Conservation (phyloP, 2,329 filamentous ascomycete species). For the Periconia digitata region DNA sequence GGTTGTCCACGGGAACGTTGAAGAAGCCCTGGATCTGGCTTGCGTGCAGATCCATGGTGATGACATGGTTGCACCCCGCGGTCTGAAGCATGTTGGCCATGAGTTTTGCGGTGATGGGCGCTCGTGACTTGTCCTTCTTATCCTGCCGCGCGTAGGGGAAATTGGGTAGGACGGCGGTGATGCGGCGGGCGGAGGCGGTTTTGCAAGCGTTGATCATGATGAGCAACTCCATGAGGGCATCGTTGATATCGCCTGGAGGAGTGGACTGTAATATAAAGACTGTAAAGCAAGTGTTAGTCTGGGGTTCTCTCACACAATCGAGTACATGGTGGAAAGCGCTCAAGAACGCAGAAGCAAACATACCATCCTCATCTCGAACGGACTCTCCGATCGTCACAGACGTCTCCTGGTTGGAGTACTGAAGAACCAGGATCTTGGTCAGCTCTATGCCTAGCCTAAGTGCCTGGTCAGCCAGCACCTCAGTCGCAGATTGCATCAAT, state of each 20-base stretch:
- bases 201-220: constrained; percentile 98
- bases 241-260: constrained; percentile 93
- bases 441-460: constrained; percentile 73
- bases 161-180: constrained; percentile 93
- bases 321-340: constrained; percentile 1
- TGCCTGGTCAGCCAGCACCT: not conserved
- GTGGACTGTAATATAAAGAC: constrained; percentile 98
- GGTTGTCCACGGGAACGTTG: constrained; percentile 77
- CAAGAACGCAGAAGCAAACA: constrained; percentile 8
- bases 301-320: not conserved
- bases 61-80: constrained; percentile 88
- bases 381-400: constrained; percentile 94
- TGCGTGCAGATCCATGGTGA: constrained; percentile 95
- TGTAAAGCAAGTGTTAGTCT: constrained; percentile 36
- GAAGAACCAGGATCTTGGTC: constrained; percentile 76
- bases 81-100: constrained; percentile 98
- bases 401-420: constrained; percentile 85
- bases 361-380: constrained; percentile 92
- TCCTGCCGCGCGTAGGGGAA: constrained; percentile 97
- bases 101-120: constrained; percentile 93
- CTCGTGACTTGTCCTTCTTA: constrained; percentile 94
- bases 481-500: not conserved
- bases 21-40: constrained; percentile 97
- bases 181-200: constrained; percentile 80
- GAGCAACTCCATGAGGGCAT: constrained; percentile 95